Evolutionary conservation across 1,139 yeast genomes (phyloP), one percentile per base, ranked within the genome.

Genomic region (Yarrowia galli): DNA sequence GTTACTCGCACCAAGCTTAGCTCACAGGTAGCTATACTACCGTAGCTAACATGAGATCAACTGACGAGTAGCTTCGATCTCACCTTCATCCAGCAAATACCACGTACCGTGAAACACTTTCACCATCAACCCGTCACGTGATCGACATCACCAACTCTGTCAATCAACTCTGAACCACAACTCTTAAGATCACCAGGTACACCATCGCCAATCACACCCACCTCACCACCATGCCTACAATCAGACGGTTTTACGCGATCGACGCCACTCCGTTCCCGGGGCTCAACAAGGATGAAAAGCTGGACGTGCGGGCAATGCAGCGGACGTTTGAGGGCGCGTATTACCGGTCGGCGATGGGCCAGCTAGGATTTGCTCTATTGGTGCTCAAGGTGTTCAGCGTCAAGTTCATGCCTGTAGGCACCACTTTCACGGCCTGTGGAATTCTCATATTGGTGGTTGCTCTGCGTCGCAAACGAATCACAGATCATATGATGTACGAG

Each of bases 241-340:
- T 46, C n/a, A 16, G 35, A n/a, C 64, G 64, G 5, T 58, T 58
- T 32, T 40, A 32, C 28, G 48, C 49, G 10, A 58, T 58, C 8
- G 51, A 32, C 20, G 25, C 49, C 20, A 43, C 64, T 1, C 64
- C 64, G 1, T 58, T 58, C 12, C 64, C 64, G 20, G 64, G 43
- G 40, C 56, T 61, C 45, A 28, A 61, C 38, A 35, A 61, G 3
- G 56, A 61, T 12, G 66, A 61, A 25, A 45, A 61, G 45, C 56
- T 61, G 18, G 66, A 61, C 18, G 66, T 61, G 36, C 71, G 74
- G 67, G 83, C 82, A 0, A 75, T 78, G 48, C 82, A 80, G 70
- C 74, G 83, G 18, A 80, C 83, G 4, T 80, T 78, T 67, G 82
- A 80, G 68, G 83, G 83, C 2, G 82, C 83, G 6, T 80, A 80